Evolutionary conservation across 805 yeast species (phyloP).

Genomic region (Ogataea populi-albae): DNA sequence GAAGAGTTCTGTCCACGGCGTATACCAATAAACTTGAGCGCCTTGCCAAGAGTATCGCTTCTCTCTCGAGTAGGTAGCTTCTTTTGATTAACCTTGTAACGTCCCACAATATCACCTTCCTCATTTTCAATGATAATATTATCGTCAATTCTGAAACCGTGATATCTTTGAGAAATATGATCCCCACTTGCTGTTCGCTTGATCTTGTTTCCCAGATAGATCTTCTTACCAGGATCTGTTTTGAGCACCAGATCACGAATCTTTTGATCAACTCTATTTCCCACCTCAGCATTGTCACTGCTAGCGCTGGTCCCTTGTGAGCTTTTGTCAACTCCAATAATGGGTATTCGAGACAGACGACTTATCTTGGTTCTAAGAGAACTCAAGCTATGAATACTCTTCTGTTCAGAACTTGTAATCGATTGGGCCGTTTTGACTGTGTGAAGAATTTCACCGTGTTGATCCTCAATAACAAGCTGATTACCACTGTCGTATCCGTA

Average conservation of each 20-base stretch:
- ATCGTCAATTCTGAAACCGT: slow-evolving; percentile 79
- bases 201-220: slow-evolving; percentile 13
- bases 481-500: slow-evolving; percentile 68
- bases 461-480: slow-evolving; percentile 73
- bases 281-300: background rate
- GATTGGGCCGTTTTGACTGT: slow-evolving; percentile 36
- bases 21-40: slow-evolving; percentile 28
- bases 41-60: slow-evolving; percentile 16
- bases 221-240: slow-evolving; percentile 13
- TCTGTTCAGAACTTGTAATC: slow-evolving; percentile 3
- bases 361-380: slow-evolving; percentile 17
- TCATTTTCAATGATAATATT: slow-evolving; percentile 80
- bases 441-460: slow-evolving; percentile 75
- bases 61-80: slow-evolving; percentile 13
- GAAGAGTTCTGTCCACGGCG: slow-evolving; percentile 13
- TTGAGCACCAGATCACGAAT: slow-evolving; percentile 15
- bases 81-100: slow-evolving; percentile 66
- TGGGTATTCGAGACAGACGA: background rate
- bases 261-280: slow-evolving; percentile 9
- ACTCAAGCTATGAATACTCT: slow-evolving; percentile 18
- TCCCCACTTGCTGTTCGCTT: slow-evolving; percentile 6
- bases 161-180: slow-evolving; percentile 33
- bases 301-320: background rate
- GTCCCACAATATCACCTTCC: slow-evolving; percentile 86
- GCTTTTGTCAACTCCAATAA: background rate